These are phyloP conservation scores for Salvia splendens DNA, from an alignment of 257 asterid genomes.

Conservation along the genomic window DNA sequence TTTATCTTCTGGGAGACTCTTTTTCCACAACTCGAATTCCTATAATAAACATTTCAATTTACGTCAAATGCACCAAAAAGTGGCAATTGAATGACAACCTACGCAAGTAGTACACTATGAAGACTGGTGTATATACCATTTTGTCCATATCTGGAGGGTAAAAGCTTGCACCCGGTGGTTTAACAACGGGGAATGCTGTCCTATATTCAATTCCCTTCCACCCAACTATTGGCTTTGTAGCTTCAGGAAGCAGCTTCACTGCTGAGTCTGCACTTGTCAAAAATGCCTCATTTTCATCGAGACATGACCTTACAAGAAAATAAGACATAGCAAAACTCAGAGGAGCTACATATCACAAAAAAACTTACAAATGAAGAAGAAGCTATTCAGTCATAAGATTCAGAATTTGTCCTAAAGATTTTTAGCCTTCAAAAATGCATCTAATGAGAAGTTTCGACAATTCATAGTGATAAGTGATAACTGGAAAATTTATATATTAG, in stretches of 20 bases:
- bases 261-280: conserved; percentile 96
- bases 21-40: conserved; percentile 92
- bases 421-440: background rate
- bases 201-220: conserved; percentile 90
- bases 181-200: conserved; percentile 68
- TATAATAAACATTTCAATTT: conserved; percentile 23
- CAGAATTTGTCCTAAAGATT: background rate
- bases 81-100: conserved; percentile 8
- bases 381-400: conserved; percentile 16
- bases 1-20: conserved; percentile 71
- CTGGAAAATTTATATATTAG: background rate
- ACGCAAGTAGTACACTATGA: background rate
- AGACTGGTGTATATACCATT: conserved; percentile 52
- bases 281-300: conserved; percentile 91
- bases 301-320: conserved; percentile 63
- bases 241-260: conserved; percentile 63
- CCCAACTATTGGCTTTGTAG: conserved; percentile 68
- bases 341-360: conserved; percentile 14
- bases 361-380: conserved; percentile 19
- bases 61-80: background rate
- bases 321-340: conserved; percentile 29
- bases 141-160: conserved; percentile 97
- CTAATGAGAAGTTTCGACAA: conserved; percentile 22
- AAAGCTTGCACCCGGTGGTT: conserved; percentile 93
- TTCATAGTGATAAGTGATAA: background rate